Percentiles rank a stretch among this genome's conserved stretches.
phyloP scores from a whole-genome alignment of 169 alveolate genomes.

The Cryptosporidium andersoni region DNA sequence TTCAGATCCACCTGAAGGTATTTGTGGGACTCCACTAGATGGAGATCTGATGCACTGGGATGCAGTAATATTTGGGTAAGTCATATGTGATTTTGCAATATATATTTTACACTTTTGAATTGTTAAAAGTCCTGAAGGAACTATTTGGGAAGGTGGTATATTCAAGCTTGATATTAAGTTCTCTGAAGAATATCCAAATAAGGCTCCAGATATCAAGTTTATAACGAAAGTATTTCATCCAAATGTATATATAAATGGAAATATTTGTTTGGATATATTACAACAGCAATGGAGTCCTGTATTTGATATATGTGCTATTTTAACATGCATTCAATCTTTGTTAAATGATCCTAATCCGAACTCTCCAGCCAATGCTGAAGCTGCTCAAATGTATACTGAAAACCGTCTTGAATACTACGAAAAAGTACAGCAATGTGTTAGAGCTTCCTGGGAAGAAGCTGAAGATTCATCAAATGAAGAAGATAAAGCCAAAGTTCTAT shows the following conservation, averaged over 20 bases:
- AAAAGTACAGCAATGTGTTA: conserved; percentile 83
- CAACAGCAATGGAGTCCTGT: conserved; percentile 87
- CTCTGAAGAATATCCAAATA: conserved; percentile 84
- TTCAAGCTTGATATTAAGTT: conserved; percentile 81
- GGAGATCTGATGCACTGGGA: conserved; percentile 85
- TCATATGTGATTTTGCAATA: neutral
- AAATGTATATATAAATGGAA: conserved; percentile 85
- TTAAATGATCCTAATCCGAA: conserved; percentile 87
- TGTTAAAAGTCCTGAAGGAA: conserved; percentile 81
- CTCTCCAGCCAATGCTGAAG: conserved; percentile 88
- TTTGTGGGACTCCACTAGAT: conserved; percentile 83
- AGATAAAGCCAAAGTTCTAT: neutral
- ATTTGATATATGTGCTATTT: conserved; percentile 84
- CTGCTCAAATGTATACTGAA: conserved; percentile 82
- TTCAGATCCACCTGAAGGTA: conserved; percentile 79
- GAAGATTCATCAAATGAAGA: neutral
- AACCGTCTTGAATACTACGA: conserved; percentile 81
- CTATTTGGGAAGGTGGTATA: conserved; percentile 88
- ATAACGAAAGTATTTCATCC: conserved; percentile 85
- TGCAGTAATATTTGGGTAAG: conserved; percentile 84
- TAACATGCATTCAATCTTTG: conserved; percentile 84
- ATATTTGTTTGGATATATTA: conserved; percentile 84
- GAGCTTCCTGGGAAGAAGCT: conserved; percentile 66
- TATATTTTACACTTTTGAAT: neutral
- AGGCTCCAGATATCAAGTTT: conserved; percentile 82